A percentile compares a stretch with the other conserved stretches of the same genome.
These are phyloP conservation scores for Kazachstania sp. DNA, from an alignment of 1,139 yeast species.

Conservation along the genomic window DNA sequence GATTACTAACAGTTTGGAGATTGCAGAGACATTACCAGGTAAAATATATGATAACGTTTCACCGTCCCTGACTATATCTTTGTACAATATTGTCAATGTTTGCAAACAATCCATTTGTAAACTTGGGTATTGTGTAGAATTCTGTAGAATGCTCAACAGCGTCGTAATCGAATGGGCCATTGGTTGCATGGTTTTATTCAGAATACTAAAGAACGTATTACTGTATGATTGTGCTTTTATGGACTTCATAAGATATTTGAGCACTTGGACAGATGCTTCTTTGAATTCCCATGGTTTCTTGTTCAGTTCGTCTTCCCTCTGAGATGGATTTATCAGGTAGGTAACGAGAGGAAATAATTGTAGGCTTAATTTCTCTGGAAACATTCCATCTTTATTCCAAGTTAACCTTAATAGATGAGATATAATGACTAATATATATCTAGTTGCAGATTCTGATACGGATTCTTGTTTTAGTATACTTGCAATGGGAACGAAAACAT, in stretches of 20 bases:
- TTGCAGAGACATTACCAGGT: constrained; percentile 48
- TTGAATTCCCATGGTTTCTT: constrained; percentile 36
- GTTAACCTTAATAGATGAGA: constrained; percentile 37
- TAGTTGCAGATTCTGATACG: constrained; percentile 39
- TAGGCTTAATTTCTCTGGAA: constrained; percentile 36
- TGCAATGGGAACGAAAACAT: constrained; percentile 53
- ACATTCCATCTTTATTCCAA: constrained; percentile 38
- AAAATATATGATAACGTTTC: constrained; percentile 45
- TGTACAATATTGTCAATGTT: constrained; percentile 33
- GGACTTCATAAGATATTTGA: constrained; percentile 17
- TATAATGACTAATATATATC: constrained; percentile 37
- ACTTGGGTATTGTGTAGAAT: constrained; percentile 22
- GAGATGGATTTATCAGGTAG: constrained; percentile 34
- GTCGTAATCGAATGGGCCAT: constrained; percentile 43
- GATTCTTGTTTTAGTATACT: constrained; percentile 40
- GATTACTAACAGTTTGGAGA: constrained; percentile 38
- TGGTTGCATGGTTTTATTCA: constrained; percentile 32
- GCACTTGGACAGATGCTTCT: constrained; percentile 36
- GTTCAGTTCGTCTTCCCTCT: constrained; percentile 15
- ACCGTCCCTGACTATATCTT: constrained; percentile 36
- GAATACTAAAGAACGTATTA: constrained; percentile 32
- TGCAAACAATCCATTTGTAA: constrained; percentile 34
- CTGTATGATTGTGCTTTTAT: constrained; percentile 23
- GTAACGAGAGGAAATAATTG: constrained; percentile 45
- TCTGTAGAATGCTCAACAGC: constrained; percentile 34